Conservation (phyloP, 2,329 filamentous ascomycete species). For the Beauveria varroae region DNA sequence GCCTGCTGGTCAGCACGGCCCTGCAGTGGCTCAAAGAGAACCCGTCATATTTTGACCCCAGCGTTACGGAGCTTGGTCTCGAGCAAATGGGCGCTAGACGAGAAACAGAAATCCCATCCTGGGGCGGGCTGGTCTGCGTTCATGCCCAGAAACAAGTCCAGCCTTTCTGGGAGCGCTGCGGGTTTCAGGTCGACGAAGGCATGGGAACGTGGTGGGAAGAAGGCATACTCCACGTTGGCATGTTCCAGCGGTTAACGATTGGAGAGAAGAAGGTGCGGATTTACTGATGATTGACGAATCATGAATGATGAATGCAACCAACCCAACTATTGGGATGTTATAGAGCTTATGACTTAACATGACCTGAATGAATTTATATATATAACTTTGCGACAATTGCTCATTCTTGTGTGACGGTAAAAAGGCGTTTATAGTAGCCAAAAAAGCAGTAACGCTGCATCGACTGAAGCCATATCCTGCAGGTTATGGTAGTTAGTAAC, state of each 20-base stretch:
- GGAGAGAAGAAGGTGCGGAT: slow-evolving; percentile 19
- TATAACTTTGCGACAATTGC: neutral
- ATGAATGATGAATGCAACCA: neutral
- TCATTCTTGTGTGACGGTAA: no score
- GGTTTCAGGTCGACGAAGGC: slow-evolving; percentile 64
- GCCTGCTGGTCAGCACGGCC: slow-evolving; percentile 58
- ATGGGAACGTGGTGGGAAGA: slow-evolving; percentile 79
- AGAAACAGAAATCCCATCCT: slow-evolving; percentile 43
- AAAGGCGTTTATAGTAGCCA: no score
- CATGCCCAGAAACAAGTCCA: slow-evolving; percentile 68
- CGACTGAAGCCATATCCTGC: no score
- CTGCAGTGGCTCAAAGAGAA: slow-evolving; percentile 61
- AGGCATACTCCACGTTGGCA: slow-evolving; percentile 76
- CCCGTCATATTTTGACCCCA: slow-evolving; percentile 46
- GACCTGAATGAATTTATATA: neutral
- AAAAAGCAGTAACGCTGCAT: no score
- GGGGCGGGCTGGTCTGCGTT: slow-evolving; percentile 68
- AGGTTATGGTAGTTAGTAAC: no score
- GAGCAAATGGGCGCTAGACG: slow-evolving; percentile 34
- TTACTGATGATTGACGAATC: slow-evolving; percentile 11
- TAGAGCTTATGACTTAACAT: slow-evolving; percentile 2
- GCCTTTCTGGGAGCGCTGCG: slow-evolving; percentile 60
- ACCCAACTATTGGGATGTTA: neutral
- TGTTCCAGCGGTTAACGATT: slow-evolving; percentile 54
- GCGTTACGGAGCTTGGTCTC: slow-evolving; percentile 36